These are phyloP conservation scores for Saccharomycopsis sp. DNA, from an alignment of 805 yeast genomes.

Conservation along the genomic window DNA sequence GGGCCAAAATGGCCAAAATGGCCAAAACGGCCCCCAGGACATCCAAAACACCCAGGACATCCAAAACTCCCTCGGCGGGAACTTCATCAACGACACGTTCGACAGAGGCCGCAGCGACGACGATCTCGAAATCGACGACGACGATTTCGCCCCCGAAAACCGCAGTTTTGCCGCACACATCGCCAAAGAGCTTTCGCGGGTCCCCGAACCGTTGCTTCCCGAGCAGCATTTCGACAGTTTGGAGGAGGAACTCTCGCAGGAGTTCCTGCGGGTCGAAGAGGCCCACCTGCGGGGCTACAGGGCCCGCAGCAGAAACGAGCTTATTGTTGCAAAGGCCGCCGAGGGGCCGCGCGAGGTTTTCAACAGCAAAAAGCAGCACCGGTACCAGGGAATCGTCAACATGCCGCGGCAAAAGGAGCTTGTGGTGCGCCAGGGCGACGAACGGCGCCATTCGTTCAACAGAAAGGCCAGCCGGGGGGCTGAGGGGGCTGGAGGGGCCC, in stretches of 20 bases:
- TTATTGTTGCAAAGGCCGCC: slow-evolving; percentile 19
- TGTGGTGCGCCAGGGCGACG: slow-evolving; percentile 1
- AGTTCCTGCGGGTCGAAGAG: slow-evolving; percentile 11
- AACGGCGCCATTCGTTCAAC: neutral
- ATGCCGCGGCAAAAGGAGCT: slow-evolving; percentile 15
- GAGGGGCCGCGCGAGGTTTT: slow-evolving; percentile 12
- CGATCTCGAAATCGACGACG: slow-evolving; percentile 4
- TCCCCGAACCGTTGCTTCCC: slow-evolving; percentile 21
- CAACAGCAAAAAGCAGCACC: slow-evolving; percentile 19
- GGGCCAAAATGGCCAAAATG: no score
- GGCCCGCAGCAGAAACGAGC: slow-evolving; percentile 10
- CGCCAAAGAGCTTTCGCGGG: slow-evolving; percentile 14
- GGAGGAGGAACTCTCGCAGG: slow-evolving; percentile 18
- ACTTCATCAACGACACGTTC: slow-evolving; percentile 17
- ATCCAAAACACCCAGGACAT: no score
- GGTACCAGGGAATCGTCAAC: slow-evolving; percentile 12
- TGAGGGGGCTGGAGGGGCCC: slow-evolving; percentile 13
- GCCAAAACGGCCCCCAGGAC: no score
- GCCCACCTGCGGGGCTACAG: slow-evolving; percentile 4
- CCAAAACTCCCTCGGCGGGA: no score
- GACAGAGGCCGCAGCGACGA: slow-evolving; percentile 11
- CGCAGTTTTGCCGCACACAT: slow-evolving; percentile 14
- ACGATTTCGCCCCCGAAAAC: neutral
- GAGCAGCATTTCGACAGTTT: slow-evolving; percentile 21
- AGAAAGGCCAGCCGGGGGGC: slow-evolving; percentile 18